Percentiles rank a stretch among this genome's conserved stretches.
Evolutionary conservation across 208 protist species (phyloP).

Genomic region (Acanthamoeba sp.): DNA sequence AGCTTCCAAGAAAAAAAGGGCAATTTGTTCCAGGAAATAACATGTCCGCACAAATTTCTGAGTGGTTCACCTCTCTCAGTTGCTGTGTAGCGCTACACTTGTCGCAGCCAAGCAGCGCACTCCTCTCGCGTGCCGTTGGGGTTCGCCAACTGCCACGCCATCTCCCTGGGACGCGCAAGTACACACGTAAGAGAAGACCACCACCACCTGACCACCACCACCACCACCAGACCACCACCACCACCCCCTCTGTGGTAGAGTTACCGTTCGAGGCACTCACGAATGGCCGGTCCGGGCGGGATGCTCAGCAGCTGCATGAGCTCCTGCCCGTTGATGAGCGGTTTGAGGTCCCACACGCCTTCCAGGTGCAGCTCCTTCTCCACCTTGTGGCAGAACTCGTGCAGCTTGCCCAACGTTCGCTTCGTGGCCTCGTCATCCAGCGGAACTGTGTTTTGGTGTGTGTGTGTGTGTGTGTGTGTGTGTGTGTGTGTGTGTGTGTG

Average conservation of each 20-base stretch:
- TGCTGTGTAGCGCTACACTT: too few species aligned
- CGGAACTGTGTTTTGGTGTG: background rate
- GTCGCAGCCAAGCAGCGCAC: background rate
- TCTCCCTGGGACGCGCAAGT: slow-evolving; percentile 19
- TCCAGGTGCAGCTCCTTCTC: background rate
- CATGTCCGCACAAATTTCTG: too few species aligned
- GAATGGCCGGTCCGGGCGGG: slow-evolving; percentile 1
- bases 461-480: background rate
- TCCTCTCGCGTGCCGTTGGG: slow-evolving; percentile 1
- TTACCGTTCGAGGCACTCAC: slow-evolving; percentile 3
- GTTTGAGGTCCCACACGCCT: slow-evolving; percentile 26
- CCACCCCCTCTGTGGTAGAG: background rate
- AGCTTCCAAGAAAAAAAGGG: too few species aligned
- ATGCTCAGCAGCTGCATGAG: background rate
- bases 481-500: background rate
- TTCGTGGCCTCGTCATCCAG: slow-evolving; percentile 1
- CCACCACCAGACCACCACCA: too few species aligned
- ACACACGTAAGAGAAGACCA: background rate
- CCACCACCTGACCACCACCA: too few species aligned
- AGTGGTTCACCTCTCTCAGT: too few species aligned
- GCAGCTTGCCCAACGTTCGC: background rate
- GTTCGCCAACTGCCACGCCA: slow-evolving; percentile 40
- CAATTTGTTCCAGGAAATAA: too few species aligned
- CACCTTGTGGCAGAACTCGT: slow-evolving; percentile 54
- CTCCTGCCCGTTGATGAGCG: slow-evolving; percentile 16